Conservation (phyloP, 495 filamentous ascomycete species). For the Xylaria grammica region DNA sequence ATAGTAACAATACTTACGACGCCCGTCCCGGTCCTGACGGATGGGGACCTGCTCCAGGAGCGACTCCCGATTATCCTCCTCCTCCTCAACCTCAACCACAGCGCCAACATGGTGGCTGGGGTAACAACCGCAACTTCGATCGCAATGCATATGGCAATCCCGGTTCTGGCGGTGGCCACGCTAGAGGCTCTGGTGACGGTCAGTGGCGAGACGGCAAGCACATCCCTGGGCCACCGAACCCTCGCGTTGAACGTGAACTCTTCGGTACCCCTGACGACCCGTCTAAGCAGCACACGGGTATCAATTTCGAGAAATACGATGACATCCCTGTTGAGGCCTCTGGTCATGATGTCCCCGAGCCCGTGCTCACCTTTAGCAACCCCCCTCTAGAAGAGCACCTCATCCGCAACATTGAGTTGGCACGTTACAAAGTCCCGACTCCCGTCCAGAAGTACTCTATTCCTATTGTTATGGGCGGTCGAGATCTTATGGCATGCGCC, state of each 20-base stretch:
- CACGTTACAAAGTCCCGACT: constrained; percentile 91
- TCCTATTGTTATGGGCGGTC: constrained; percentile 93
- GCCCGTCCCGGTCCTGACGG: constrained; percentile 44
- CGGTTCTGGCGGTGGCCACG: constrained; percentile 59
- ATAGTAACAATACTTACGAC: constrained; percentile 51
- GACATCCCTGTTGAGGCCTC: constrained; percentile 98
- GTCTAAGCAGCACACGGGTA: constrained; percentile 91
- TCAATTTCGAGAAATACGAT: constrained; percentile 99
- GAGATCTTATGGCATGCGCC: constrained; percentile 98
- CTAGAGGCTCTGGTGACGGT: constrained; percentile 88
- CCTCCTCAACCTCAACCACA: constrained; percentile 32
- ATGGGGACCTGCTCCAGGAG: constrained; percentile 27
- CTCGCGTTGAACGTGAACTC: constrained; percentile 90
- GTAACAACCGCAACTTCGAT: constrained; percentile 45
- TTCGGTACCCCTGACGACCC: constrained; percentile 94
- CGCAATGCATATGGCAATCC: constrained; percentile 75
- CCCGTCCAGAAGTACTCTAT: constrained; percentile 99
- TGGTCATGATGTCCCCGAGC: constrained; percentile 90
- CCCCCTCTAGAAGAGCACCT: constrained; percentile 93
- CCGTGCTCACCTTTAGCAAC: constrained; percentile 86
- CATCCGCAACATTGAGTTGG: constrained; percentile 86
- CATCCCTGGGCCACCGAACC: constrained; percentile 84
- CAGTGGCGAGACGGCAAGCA: constrained; percentile 98
- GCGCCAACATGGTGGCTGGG: constrained; percentile 29
- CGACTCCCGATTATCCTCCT: constrained; percentile 33